Evolutionary conservation across 2,329 filamentous ascomycete species (phyloP), one percentile per base, ranked within the genome.

Genomic region (Pestalotiopsis sp.): DNA sequence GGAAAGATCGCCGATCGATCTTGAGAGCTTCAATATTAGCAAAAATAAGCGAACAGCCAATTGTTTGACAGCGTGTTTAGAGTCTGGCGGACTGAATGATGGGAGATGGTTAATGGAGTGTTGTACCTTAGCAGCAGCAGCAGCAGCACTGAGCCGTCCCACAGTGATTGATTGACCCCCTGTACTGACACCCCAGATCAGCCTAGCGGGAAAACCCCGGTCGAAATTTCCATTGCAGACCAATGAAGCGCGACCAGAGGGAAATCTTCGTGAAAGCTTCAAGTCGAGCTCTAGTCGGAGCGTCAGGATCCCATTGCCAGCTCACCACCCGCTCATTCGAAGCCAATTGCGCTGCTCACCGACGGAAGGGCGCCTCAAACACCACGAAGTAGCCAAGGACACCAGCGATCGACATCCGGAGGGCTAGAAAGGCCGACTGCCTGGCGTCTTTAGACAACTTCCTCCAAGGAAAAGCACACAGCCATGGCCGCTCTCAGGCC

Each of bases 121-220:
- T 30, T 30, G 30, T 35, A 9, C 30, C 30, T 35, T 9, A 35
- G 30, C 7, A 30, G 30, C 26, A 30, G 30, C 30, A 30, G 26
- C 26, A 30, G 22, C 24, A 24, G 39, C 40, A 17, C 13, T 17
- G 30, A 26, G 14, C 13, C 26, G 11, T 26, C 35, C 30, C 30
- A 35, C 30, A 35, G 30, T 35, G 30, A 30, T 62, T 35, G 30
- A 30, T 62, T 24, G 60, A 44, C 39, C 61, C 38, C n/a, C 22
- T 14, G 17, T 39, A 59, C 3, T 39, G 13, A 20, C 59, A 40
- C 14, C n/a, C 20, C 17, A 20, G 39, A 22, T 30, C 13, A 11
- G 58, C 30, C 58, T 61, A 61, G 61, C 61, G 61, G 61, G 22
- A 48, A 64, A 64, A 64, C 61, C 61, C 38, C 61, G 61, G 61